Evolutionary conservation across 2,329 filamentous ascomycete species (phyloP), one percentile per base, ranked within the genome.

Genomic region (Penicillium nordicum): DNA sequence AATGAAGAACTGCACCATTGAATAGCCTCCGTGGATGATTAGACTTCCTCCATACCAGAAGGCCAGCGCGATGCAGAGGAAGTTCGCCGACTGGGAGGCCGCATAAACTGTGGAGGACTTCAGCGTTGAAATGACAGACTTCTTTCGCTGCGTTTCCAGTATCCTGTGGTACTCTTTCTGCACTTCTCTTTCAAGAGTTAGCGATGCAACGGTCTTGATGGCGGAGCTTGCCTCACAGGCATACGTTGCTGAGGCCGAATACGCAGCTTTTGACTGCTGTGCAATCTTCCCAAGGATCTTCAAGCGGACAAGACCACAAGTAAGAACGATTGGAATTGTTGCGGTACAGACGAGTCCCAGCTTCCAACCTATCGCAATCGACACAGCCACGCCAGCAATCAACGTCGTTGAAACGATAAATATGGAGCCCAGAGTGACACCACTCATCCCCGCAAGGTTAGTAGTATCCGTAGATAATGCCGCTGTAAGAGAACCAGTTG

Each of bases 171-270:
- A 97, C 51, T 86, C 81, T 3, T 74, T 66, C 64, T 90, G 82
- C 2, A 97, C 90, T 67, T 96, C 90, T 0, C 83, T 75, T 75
- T 97, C 94, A 9, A 92, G 84, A 0, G 92, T 96, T 40, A 97
- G 81, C 8, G 91, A 90, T 3, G 92, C 93, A 1, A 82, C 74
- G 0, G 79, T 82, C 23, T 77, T 72, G 47, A 82, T 81, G 2
- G 76, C 74, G 38, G 74, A 66, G 12, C 78, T 75, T 1, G 79
- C 76, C 59, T 97, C 94, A 43, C 92, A 94, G 7, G 94, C 94
- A 70, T 89, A 96, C 50, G 87, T 88, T 5, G 92, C 93, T 56
- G 90, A 92, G 53, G 82, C 78, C 69, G 90, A 82, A 70, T 97
- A 92, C 4, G 90, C 87, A 62, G 81, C 80, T 78, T 94, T 95